phyloP scores from a whole-genome alignment of 441 rosid genomes.

The Euphorbia corollata region DNA sequence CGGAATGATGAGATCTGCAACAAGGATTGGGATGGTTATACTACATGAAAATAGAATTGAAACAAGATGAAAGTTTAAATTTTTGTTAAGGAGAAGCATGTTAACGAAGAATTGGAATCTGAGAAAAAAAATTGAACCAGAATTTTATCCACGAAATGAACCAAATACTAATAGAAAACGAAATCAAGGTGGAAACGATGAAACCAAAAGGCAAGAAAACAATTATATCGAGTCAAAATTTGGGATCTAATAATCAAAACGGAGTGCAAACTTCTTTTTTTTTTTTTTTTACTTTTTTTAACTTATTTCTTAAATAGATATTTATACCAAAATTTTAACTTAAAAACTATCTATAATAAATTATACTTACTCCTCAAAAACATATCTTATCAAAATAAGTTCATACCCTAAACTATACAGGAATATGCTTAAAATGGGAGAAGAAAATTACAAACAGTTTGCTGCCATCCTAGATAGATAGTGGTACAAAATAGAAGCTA shows the following conservation, averaged over 20 bases:
- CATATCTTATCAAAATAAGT: too few relatives aligned
- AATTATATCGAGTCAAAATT: not conserved
- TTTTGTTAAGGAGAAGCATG: not conserved
- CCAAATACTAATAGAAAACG: conserved; percentile 10
- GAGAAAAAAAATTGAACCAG: conserved; percentile 17
- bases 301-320: too few relatives aligned
- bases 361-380: too few relatives aligned
- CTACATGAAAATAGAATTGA: conserved; percentile 9
- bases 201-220: not conserved
- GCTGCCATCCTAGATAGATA: conserved; percentile 20
- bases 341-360: too few relatives aligned
- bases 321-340: too few relatives aligned
- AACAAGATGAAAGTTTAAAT: conserved; percentile 10
- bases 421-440: conserved; percentile 19
- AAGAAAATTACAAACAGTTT: conserved; percentile 24
- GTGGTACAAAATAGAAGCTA: conserved; percentile 16
- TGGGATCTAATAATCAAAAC: conserved; percentile 9
- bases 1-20: conserved; percentile 89
- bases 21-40: conserved; percentile 17
- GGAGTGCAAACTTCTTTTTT: too few relatives aligned
- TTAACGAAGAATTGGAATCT: not conserved
- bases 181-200: too few relatives aligned
- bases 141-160: conserved; percentile 5
- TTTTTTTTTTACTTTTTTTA: too few relatives aligned
- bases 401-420: not conserved